Conservation (phyloP, 208 protist species). For the Wallacemonas sp. region DNA sequence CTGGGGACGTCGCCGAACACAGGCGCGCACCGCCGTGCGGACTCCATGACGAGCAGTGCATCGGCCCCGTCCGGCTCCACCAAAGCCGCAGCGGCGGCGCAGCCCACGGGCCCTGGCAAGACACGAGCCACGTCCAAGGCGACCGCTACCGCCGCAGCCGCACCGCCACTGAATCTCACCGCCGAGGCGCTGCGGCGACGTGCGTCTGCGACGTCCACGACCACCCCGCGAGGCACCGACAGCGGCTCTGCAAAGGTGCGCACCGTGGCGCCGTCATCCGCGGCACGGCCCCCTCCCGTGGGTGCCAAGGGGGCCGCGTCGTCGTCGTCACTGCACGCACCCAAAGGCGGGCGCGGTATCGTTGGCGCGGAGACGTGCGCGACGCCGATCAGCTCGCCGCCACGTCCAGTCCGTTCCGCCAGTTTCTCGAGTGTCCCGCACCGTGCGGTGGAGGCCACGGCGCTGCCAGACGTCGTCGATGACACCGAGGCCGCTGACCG, state of each 20-base stretch:
- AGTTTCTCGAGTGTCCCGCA: slow-evolving; percentile 5
- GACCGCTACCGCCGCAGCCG: background rate
- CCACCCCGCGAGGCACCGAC: background rate
- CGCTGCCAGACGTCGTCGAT: background rate
- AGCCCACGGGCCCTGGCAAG: background rate
- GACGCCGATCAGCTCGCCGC: background rate
- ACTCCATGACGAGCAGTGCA: background rate
- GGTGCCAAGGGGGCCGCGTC: background rate
- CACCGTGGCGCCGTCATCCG: background rate
- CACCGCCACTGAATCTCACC: background rate
- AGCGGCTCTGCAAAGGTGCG: background rate
- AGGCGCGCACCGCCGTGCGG: background rate
- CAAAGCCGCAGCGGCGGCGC: background rate
- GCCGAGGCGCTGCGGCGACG: slow-evolving; percentile 1
- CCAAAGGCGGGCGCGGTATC: background rate
- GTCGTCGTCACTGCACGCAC: background rate
- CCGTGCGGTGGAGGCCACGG: background rate
- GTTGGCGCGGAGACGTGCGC: background rate
- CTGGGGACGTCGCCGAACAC: background rate
- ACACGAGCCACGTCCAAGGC: background rate
- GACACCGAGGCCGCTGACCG: background rate
- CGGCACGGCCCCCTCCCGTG: background rate
- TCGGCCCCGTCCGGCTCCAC: background rate
- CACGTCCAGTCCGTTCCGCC: background rate
- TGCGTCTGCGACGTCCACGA: background rate